Conservation (phyloP, 352 stramenopile species). For the Phytophthora syringae region DNA sequence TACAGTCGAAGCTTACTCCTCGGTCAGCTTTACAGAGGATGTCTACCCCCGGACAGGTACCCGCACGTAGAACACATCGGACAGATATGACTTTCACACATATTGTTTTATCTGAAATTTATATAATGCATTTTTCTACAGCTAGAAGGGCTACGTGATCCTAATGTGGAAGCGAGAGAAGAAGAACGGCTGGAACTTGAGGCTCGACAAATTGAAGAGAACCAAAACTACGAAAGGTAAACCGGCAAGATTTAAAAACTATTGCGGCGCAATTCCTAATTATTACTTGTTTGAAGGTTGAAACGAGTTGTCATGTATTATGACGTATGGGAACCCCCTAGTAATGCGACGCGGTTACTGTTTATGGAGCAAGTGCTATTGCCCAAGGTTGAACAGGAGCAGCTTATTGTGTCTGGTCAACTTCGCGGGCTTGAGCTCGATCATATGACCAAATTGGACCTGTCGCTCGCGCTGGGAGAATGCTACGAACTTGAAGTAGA, state of each 20-base stretch:
- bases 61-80: too few relatives aligned
- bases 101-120: not conserved
- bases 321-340: constrained; percentile 89
- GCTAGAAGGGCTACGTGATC: constrained; percentile 46
- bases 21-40: constrained; percentile 65
- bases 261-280: not conserved
- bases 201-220: constrained; percentile 56
- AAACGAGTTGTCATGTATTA: constrained; percentile 87
- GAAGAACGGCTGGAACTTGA: constrained; percentile 57
- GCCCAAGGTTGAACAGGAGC: constrained; percentile 74
- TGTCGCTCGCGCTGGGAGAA: constrained; percentile 80
- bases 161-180: constrained; percentile 51
- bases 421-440: constrained; percentile 81
- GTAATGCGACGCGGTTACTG: constrained; percentile 66
- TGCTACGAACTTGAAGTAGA: constrained; percentile 88
- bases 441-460: constrained; percentile 86
- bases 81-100: constrained; percentile 33
- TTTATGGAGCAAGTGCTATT: constrained; percentile 91
- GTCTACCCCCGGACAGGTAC: constrained; percentile 46
- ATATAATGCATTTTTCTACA: constrained; percentile 32
- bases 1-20: constrained; percentile 44
- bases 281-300: constrained; percentile 35
- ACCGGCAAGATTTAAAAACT: not conserved
- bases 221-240: constrained; percentile 61
- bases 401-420: constrained; percentile 65